A percentile compares a stretch with the other conserved stretches of the same genome.
Conservation (phyloP, 345 rosid species). For the Capsella bursapastoris region DNA sequence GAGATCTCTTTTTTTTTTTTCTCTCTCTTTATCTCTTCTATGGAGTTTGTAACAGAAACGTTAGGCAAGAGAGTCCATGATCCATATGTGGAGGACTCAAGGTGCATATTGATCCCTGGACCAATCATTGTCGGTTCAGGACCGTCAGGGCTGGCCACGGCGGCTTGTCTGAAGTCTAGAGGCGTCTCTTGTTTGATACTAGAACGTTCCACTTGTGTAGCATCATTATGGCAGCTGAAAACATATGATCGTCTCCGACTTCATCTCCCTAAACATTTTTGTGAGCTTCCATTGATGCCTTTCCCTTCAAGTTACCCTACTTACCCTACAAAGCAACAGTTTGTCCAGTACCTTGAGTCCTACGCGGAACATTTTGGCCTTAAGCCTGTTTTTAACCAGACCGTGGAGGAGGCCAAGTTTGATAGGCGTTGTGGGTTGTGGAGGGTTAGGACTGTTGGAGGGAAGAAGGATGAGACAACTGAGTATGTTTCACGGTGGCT, state of each 20-base stretch:
- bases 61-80: constrained; percentile 62
- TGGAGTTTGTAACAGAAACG: constrained; percentile 57
- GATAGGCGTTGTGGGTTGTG: constrained; percentile 57
- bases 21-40: constrained; percentile 21
- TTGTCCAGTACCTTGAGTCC: constrained; percentile 60
- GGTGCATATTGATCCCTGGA: constrained; percentile 51
- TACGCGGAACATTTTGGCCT: constrained; percentile 54
- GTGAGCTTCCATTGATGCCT: constrained; percentile 73
- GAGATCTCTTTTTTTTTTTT: constrained; percentile 14
- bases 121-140: constrained; percentile 87
- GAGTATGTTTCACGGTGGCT: constrained; percentile 69
- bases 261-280: constrained; percentile 86
- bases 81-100: constrained; percentile 40
- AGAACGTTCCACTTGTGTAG: constrained; percentile 69
- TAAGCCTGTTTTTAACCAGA: constrained; percentile 54
- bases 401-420: constrained; percentile 61
- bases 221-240: constrained; percentile 76
- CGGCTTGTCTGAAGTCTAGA: constrained; percentile 68
- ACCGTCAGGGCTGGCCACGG: constrained; percentile 76
- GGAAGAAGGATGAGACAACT: constrained; percentile 45
- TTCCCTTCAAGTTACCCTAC: constrained; percentile 70
- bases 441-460: constrained; percentile 58
- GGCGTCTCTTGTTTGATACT: constrained; percentile 68
- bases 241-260: constrained; percentile 91
- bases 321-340: constrained; percentile 81